A percentile compares a stretch with the other conserved stretches of the same genome.
Evolutionary conservation across 257 asterid species (phyloP).

Genomic region (Cordia subcordata): DNA sequence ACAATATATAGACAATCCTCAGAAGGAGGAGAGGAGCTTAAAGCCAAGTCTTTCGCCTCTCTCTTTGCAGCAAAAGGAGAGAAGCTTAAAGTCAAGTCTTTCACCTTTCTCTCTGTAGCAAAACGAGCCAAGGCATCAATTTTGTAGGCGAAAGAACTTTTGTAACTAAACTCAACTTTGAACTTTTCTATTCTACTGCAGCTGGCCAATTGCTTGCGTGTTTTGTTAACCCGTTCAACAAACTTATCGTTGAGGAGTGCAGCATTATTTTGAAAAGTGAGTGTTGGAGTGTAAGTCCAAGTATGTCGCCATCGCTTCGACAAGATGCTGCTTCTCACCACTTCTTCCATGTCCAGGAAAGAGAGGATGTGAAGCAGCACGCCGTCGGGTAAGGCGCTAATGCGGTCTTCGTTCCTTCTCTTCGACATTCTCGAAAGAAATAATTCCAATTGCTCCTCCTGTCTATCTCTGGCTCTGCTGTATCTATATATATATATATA

Average conservation of each 20-base stretch:
- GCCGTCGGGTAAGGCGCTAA: neutral
- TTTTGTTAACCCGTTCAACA: slow-evolving; percentile 3
- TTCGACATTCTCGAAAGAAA: too few relatives aligned
- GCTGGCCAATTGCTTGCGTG: neutral
- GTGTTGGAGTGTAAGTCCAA: slow-evolving; percentile 1
- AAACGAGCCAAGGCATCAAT: slow-evolving; percentile 10
- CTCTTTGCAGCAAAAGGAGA: neutral
- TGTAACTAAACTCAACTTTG: neutral
- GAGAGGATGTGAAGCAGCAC: neutral
- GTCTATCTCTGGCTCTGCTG: too few relatives aligned
- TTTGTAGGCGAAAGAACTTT: neutral
- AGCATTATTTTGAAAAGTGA: neutral
- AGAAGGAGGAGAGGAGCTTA: neutral
- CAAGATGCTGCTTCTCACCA: neutral
- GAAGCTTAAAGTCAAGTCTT: slow-evolving; percentile 2
- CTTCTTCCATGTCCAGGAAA: slow-evolving; percentile 3
- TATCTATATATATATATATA: too few relatives aligned
- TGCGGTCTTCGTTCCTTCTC: neutral
- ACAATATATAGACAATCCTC: neutral
- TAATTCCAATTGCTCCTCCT: too few relatives aligned
- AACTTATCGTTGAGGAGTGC: neutral
- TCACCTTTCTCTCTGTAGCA: slow-evolving; percentile 9
- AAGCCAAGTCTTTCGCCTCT: slow-evolving; percentile 7
- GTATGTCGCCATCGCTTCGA: slow-evolving; percentile 3
- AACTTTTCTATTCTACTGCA: neutral